A percentile compares a stretch with the other conserved stretches of the same genome.
These are phyloP conservation scores for Paramecium pentaurelia DNA, from an alignment of 73 alveolate genomes.

Conservation along the genomic window DNA sequence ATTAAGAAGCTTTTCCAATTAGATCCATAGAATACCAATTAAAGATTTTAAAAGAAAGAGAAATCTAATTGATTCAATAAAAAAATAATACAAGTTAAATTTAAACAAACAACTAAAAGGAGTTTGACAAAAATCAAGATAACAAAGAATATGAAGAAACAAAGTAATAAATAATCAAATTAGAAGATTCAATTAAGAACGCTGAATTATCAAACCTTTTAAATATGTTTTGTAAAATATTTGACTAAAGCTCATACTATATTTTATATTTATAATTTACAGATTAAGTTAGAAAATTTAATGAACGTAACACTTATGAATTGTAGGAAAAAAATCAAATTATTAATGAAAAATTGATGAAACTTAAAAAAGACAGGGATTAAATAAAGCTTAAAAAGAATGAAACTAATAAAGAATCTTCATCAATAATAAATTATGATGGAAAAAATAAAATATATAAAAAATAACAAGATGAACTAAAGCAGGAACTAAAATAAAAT, in stretches of 20 bases:
- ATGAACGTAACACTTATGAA: background rate
- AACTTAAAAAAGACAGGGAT: background rate
- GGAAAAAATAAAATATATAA: background rate
- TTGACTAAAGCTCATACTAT: background rate
- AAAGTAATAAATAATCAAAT: background rate
- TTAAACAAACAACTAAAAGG: too few species aligned
- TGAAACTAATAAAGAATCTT: background rate
- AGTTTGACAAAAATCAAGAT: too few species aligned
- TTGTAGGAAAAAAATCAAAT: background rate
- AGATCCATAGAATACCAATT: background rate
- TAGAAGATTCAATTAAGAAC: background rate
- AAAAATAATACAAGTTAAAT: too few species aligned
- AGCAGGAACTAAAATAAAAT: background rate
- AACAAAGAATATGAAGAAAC: background rate
- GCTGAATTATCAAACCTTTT: background rate
- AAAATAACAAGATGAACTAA: background rate
- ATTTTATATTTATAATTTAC: background rate
- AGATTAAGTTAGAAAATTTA: background rate
- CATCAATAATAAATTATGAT: background rate
- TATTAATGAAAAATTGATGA: background rate
- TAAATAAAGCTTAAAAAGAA: background rate
- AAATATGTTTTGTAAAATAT: background rate
- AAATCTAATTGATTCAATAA: background rate
- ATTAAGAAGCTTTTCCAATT: background rate
- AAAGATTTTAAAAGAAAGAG: background rate